Evolutionary conservation across 1,284 basidiomycete genomes (phyloP), one percentile per base, ranked within the genome.

Genomic region (Ganoderma lingzhi): DNA sequence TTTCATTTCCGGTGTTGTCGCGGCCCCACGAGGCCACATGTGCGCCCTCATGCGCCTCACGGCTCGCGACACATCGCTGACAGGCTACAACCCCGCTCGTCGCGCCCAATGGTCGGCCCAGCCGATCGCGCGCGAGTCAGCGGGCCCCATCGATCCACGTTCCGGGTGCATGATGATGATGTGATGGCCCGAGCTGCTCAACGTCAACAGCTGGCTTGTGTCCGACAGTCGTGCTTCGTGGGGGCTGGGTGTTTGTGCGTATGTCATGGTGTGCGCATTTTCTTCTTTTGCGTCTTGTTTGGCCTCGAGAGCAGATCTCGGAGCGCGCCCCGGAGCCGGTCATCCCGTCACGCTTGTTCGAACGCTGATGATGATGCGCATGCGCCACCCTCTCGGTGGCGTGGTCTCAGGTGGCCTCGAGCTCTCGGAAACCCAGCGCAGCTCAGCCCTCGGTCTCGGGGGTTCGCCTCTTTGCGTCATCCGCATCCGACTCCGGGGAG

Each of bases 1-100:
- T 61, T 70, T 70, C 55, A 64, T 66, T 61, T 70, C 66, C 63
- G 63, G 56, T 45, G 48, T 41, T 23, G 41, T 45, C 61, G 61
- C 44, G 23, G 30, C 63, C 39, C 63, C 65, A 62, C 59, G 60
- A 37, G 63, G 28, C 68, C 64, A 58, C 56, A 58, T 58, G 56
- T 58, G 32, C 32, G 56, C 56, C 56, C 56, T 58, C 56, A 58
- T 6, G 55, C 32, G 15, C 55, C 35, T 58, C 35, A 58, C 56
- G 35, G 35, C 48, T 58, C 56, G 32, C 56, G 56, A 51, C 48
- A n/a, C 15, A 19, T 58, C 32, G 32, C 32, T 58, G 35, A 58
- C 56, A 58, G 23, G 23, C 23, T 23, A 23, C 23, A 23, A 23
- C 48, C 48, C 48, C 48, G 48, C 48, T 14, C 48, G 3, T 28